Evolutionary conservation across 768 basidiomycete species (phyloP).

Genomic region (Myochromella boudieri): DNA sequence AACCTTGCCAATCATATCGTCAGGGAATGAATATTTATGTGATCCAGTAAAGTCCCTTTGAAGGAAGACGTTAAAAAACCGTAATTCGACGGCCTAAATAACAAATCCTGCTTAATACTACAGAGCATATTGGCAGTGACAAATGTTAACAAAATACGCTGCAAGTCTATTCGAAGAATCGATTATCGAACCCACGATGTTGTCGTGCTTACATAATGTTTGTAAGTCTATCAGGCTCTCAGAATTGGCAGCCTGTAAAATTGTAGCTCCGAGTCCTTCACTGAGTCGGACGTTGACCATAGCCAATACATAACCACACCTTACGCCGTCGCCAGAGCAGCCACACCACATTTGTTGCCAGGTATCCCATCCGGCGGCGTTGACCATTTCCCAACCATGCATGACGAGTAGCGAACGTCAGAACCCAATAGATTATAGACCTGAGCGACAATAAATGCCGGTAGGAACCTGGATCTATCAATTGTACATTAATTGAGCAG

Average conservation of each 20-base stretch:
- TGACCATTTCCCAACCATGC: constrained; percentile 9
- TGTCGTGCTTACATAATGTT: background rate
- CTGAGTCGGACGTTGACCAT: constrained; percentile 4
- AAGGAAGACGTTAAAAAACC: too few relatives aligned
- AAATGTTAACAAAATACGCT: too few relatives aligned
- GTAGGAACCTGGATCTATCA: constrained; percentile 2
- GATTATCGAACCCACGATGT: constrained; percentile 3
- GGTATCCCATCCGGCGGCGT: constrained; percentile 6
- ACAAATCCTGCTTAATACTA: too few relatives aligned
- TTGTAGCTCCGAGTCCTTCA: background rate
- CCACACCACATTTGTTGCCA: constrained; percentile 7
- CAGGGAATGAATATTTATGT: too few relatives aligned
- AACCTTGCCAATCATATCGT: too few relatives aligned
- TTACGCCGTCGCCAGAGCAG: background rate
- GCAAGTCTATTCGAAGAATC: constrained; percentile 1
- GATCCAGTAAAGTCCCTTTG: too few relatives aligned
- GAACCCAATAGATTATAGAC: background rate
- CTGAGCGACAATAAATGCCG: constrained; percentile 5
- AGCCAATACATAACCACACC: background rate
- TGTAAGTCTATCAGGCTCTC: constrained; percentile 1
- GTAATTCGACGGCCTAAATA: too few relatives aligned
- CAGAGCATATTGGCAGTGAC: too few relatives aligned
- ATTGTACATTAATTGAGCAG: background rate
- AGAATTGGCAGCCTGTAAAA: background rate
- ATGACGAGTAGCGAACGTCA: constrained; percentile 1